Evolutionary conservation across 352 stramenopile genomes (phyloP), one percentile per base, ranked within the genome.

Genomic region (Phytopythium cucurbitacearum): DNA sequence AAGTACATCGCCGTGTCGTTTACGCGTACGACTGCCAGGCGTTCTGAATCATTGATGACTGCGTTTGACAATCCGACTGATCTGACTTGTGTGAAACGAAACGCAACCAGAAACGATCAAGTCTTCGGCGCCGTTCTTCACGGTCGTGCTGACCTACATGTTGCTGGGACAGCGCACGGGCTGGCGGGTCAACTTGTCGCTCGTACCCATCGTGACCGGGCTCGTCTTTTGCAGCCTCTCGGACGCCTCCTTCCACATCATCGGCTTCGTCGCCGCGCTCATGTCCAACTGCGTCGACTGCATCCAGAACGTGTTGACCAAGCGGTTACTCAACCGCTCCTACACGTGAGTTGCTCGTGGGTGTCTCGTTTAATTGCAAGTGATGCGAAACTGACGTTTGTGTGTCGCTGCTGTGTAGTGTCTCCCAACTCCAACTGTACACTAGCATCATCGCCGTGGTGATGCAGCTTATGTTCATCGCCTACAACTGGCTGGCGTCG

Each of bases 1-100:
- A 91, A 95, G 64, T 95, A 97, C 60, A 95, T 97, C 48, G 80
- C 88, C 5, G 88, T 96, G 33, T 97, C 88, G 12, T 96, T 97
- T 59, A 87, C 84, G 0, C 83, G 83, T 94, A 70, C 53, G 80
- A 28, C 2, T 2, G 2, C 21, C 21, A 28, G 21, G 2, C 21
- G 21, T 28, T 28, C 21, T 28, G 21, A 28, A 28, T 28, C 21
- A 28, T 28, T 28, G 21, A 28, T 28, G 21, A 28, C 69, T 47
- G 33, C 44, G 5, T 35, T 9, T 40, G 6, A 47, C 16, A 10
- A 34, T n/a, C 6, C n/a, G 21, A 28, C 21, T 28, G 21, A 28
- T 28, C 21, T 28, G 21, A 28, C 21, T 53, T 64, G 53, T 58
- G 33, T 51, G 13, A 41, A 36, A 49, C 51, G 32, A 56, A 47